phyloP scores from a whole-genome alignment of 179 eudicot genomes.

The Spergularia azorica region DNA sequence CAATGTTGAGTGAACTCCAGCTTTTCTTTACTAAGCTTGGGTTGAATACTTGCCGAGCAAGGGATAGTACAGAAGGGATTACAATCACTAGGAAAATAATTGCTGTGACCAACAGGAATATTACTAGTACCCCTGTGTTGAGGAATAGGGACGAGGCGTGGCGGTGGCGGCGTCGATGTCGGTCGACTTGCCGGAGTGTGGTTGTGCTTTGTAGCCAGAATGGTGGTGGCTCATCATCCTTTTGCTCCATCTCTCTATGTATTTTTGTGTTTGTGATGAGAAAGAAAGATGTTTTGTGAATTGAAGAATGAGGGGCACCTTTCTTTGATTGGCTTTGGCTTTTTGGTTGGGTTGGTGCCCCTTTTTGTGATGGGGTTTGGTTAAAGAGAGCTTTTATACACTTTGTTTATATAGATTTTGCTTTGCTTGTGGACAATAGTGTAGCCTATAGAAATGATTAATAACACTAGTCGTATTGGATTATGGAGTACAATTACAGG shows the following conservation, averaged over 20 bases:
- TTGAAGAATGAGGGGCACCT: slow-evolving; percentile 6
- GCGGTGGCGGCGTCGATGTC: slow-evolving; percentile 38
- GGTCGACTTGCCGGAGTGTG: slow-evolving; percentile 41
- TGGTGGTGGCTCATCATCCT: slow-evolving; percentile 56
- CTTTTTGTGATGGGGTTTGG: slow-evolving; percentile 20
- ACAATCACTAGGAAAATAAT: slow-evolving; percentile 42
- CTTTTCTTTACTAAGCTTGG: slow-evolving; percentile 61
- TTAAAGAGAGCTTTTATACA: not conserved
- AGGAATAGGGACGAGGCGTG: slow-evolving; percentile 47
- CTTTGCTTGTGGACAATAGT: slow-evolving; percentile 29
- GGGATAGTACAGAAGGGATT: slow-evolving; percentile 58
- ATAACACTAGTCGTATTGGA: slow-evolving; percentile 1
- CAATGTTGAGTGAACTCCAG: slow-evolving; percentile 67
- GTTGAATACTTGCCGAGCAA: slow-evolving; percentile 46
- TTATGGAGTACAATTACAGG: slow-evolving; percentile 10
- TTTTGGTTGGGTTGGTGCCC: slow-evolving; percentile 23
- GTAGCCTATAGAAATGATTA: slow-evolving; percentile 25
- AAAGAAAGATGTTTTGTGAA: not conserved
- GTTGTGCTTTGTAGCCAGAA: slow-evolving; percentile 64
- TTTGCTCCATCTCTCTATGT: slow-evolving; percentile 41
- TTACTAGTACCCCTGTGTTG: slow-evolving; percentile 62
- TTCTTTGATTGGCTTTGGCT: not conserved
- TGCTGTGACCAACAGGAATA: slow-evolving; percentile 48
- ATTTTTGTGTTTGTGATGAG: not conserved
- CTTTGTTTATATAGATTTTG: slow-evolving; percentile 30